Conservation (phyloP, 1,284 basidiomycete species). For the Heterobasidion irregulare region DNA sequence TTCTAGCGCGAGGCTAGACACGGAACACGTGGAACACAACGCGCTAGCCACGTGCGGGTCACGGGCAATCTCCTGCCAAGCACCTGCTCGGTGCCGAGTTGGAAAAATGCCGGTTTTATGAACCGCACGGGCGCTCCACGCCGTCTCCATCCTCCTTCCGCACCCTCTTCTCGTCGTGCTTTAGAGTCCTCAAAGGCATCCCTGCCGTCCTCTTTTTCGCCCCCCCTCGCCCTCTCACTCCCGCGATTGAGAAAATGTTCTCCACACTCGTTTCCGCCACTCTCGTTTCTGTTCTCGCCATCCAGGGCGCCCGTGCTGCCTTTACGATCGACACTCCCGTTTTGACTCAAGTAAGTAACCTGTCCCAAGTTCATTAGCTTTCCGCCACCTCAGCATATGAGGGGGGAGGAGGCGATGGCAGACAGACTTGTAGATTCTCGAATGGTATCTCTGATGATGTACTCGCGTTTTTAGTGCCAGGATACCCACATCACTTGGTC, state of each 20-base stretch:
- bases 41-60: background rate
- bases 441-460: background rate
- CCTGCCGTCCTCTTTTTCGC: constrained; percentile 19
- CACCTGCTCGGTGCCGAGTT: background rate
- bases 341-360: constrained; percentile 41
- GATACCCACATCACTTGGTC: constrained; percentile 45
- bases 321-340: constrained; percentile 43
- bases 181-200: constrained; percentile 6
- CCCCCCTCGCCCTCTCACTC: constrained; percentile 16
- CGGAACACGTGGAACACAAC: background rate
- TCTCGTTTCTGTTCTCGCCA: constrained; percentile 51
- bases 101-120: background rate
- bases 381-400: background rate
- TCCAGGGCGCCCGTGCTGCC: constrained; percentile 42
- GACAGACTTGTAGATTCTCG: background rate
- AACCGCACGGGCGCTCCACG: too few relatives aligned
- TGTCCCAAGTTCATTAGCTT: background rate
- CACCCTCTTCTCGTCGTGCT: background rate
- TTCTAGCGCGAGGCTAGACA: background rate
- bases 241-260: constrained; percentile 44
- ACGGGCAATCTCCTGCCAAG: background rate
- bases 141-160: background rate
- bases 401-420: background rate
- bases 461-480: constrained; percentile 39
- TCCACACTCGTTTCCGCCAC: constrained; percentile 66